Conservation (phyloP, 2,329 filamentous ascomycete genomes). For the Arthrobotrys sinensis region DNA sequence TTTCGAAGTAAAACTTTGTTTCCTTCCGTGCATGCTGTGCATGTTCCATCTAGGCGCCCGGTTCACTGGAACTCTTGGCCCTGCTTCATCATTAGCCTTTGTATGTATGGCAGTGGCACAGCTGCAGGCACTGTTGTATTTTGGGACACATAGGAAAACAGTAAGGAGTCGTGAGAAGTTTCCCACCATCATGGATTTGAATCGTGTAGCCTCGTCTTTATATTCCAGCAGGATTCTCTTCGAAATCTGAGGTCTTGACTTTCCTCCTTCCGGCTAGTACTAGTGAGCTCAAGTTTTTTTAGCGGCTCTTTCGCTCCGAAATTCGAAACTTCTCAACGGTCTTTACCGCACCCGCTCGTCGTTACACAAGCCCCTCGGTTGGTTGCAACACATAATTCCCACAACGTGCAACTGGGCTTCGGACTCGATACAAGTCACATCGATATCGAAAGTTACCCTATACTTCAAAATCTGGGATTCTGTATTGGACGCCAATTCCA, state of each 20-base stretch:
- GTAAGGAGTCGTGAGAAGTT: too few relatives aligned
- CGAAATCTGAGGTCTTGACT: neutral
- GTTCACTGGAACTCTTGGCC: slow-evolving; percentile 5
- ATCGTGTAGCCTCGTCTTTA: neutral
- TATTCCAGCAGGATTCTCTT: neutral
- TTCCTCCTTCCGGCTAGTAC: neutral
- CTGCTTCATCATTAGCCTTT: neutral
- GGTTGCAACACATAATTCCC: neutral
- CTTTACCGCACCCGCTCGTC: neutral
- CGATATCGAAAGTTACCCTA: too few relatives aligned
- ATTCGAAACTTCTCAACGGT: neutral
- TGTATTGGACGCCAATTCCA: too few relatives aligned
- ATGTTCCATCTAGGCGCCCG: slow-evolving; percentile 13
- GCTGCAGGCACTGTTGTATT: neutral
- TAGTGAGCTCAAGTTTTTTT: neutral
- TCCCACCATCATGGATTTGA: neutral
- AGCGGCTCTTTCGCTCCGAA: neutral
- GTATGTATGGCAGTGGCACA: neutral
- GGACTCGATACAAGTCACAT: too few relatives aligned
- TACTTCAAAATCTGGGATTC: too few relatives aligned
- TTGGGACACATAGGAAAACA: neutral
- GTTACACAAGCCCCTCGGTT: slow-evolving; percentile 1
- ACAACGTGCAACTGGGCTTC: too few relatives aligned
- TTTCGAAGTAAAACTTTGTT: neutral
- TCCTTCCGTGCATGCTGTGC: neutral